phyloP scores from a whole-genome alignment of 352 stramenopile species.

The Vaucheria bursata region DNA sequence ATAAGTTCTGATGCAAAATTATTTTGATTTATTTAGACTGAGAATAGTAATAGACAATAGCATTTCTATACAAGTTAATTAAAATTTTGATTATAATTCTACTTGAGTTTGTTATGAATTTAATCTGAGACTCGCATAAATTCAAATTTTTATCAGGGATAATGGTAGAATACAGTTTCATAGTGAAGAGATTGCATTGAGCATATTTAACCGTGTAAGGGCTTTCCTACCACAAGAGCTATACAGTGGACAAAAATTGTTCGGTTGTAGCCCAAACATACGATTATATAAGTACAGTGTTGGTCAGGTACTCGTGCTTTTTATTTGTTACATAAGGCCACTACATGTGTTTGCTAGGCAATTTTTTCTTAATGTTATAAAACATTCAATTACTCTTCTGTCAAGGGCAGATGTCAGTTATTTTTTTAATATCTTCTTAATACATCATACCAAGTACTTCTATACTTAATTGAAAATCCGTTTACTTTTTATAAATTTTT shows the following conservation, averaged over 20 bases:
- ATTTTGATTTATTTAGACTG: background rate
- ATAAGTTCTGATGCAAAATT: background rate
- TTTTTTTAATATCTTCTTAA: background rate
- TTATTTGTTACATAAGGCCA: no score
- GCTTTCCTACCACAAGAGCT: constrained; percentile 30
- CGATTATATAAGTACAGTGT: constrained; percentile 47
- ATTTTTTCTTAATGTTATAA: background rate
- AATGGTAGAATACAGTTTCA: constrained; percentile 45
- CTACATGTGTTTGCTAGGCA: no score
- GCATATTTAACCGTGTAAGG: constrained; percentile 21
- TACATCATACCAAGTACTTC: background rate
- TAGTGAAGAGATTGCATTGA: constrained; percentile 23
- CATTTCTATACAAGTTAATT: background rate
- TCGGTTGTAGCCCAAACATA: constrained; percentile 46
- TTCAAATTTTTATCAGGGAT: constrained; percentile 4
- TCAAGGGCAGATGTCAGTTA: background rate
- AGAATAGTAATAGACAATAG: background rate
- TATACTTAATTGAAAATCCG: background rate
- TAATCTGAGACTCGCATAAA: background rate
- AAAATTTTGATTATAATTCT: background rate
- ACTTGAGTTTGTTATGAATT: background rate
- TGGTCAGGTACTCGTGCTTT: constrained; percentile 19
- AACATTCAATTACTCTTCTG: background rate
- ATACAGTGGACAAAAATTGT: constrained; percentile 13
- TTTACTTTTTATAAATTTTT: background rate